phyloP scores from a whole-genome alignment of 73 alveolate genomes.

The Blepharisma japonicum region DNA sequence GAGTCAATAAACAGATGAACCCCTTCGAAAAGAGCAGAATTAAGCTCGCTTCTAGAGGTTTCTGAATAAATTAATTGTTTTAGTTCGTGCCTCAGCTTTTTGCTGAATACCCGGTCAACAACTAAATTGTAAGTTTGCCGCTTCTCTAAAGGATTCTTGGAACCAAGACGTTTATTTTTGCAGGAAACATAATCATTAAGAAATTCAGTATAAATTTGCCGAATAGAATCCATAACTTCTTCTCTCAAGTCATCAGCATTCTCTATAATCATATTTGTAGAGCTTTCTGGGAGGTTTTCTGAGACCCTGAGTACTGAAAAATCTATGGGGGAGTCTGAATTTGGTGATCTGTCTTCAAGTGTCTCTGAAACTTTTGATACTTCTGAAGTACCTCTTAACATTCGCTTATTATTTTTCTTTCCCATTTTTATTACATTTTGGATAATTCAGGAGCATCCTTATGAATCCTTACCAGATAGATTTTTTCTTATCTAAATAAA shows the following conservation, averaged over 20 bases:
- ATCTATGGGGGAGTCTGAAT: too few relatives aligned
- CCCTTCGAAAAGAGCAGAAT: background rate
- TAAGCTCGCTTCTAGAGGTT: background rate
- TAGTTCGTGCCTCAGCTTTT: background rate
- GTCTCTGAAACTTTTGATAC: too few relatives aligned
- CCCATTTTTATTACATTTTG: too few relatives aligned
- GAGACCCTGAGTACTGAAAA: too few relatives aligned
- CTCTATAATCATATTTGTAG: too few relatives aligned
- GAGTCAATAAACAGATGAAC: background rate
- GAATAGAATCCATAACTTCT: background rate
- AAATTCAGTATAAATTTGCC: background rate
- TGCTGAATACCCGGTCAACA: background rate
- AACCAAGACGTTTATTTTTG: background rate
- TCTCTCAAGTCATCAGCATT: background rate
- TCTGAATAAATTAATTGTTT: background rate
- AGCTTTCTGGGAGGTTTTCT: too few relatives aligned
- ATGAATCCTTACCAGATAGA: too few relatives aligned
- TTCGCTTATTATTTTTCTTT: too few relatives aligned
- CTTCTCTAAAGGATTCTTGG: background rate
- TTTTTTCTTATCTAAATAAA: too few relatives aligned
- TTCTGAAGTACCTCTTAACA: too few relatives aligned
- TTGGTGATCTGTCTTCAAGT: too few relatives aligned
- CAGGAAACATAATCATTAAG: background rate
- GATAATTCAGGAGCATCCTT: too few relatives aligned
- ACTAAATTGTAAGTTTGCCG: conserved; percentile 19